phyloP scores from a whole-genome alignment of 2,329 filamentous ascomycete species.

The Tympanopsis confertula region DNA sequence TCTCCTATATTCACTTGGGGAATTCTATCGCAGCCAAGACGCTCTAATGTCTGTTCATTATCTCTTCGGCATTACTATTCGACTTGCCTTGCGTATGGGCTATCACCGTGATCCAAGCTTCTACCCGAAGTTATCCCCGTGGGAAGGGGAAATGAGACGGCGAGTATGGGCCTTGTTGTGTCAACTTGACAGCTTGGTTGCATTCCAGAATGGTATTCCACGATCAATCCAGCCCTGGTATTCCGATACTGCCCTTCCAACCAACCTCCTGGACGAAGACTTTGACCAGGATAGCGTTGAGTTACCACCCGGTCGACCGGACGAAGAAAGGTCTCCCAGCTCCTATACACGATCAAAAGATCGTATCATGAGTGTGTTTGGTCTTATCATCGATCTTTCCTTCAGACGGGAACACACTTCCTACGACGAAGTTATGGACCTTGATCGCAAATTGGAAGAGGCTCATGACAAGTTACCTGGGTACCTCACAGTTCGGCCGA shows the following conservation, averaged over 20 bases:
- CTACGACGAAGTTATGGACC: constrained; percentile 8
- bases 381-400: constrained; percentile 44
- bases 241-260: constrained; percentile 64
- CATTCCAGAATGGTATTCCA: constrained; percentile 52
- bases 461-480: constrained; percentile 32
- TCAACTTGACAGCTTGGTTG: constrained; percentile 66
- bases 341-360: constrained; percentile 70
- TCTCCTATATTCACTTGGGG: constrained; percentile 64
- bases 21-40: constrained; percentile 63
- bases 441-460: neutral
- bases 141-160: constrained; percentile 57
- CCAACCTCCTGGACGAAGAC: constrained; percentile 73
- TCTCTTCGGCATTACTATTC: constrained; percentile 52
- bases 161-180: constrained; percentile 60
- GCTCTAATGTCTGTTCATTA: constrained; percentile 26
- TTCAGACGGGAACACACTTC: constrained; percentile 42
- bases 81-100: constrained; percentile 57
- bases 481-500: constrained; percentile 42
- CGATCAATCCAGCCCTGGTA: constrained; percentile 63
- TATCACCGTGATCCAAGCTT: constrained; percentile 70
- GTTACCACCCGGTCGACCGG: constrained; percentile 56
- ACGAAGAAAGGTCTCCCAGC: constrained; percentile 62
- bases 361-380: constrained; percentile 37
- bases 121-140: constrained; percentile 61
- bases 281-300: constrained; percentile 57